These are phyloP conservation scores for Chaetomium tenue DNA, from an alignment of 495 filamentous ascomycete genomes.

Conservation along the genomic window DNA sequence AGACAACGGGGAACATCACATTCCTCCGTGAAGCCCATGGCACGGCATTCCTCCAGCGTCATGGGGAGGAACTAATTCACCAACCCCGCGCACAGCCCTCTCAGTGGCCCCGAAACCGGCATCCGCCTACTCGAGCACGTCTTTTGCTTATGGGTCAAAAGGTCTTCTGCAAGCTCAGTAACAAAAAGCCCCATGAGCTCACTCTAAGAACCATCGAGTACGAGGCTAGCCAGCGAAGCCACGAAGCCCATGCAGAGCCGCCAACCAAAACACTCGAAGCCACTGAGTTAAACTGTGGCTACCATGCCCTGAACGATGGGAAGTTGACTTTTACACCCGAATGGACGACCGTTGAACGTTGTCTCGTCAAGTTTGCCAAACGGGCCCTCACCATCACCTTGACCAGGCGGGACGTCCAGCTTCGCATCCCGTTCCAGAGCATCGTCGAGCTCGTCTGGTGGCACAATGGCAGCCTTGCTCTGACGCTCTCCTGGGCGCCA, in stretches of 20 bases:
- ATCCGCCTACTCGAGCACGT: conserved; percentile 27
- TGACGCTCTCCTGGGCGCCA: conserved; percentile 36
- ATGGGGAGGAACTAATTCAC: conserved; percentile 19
- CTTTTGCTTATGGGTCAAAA: conserved; percentile 40
- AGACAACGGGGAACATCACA: conserved; percentile 33
- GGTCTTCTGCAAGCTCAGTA: conserved; percentile 47
- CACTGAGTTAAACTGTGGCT: conserved; percentile 47
- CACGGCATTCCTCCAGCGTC: conserved; percentile 36
- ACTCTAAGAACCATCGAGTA: conserved; percentile 44
- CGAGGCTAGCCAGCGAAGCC: conserved; percentile 19
- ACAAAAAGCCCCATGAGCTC: conserved; percentile 37
- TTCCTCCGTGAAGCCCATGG: conserved; percentile 43
- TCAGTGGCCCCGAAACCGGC: background rate
- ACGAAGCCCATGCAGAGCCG: conserved; percentile 17
- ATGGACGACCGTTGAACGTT: conserved; percentile 36
- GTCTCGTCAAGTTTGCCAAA: conserved; percentile 47
- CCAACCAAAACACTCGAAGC: conserved; percentile 33
- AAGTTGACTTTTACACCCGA: conserved; percentile 49
- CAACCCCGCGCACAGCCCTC: background rate
- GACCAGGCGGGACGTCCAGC: conserved; percentile 17
- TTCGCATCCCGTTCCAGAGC: conserved; percentile 43
- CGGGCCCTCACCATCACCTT: conserved; percentile 39
- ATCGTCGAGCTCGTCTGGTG: conserved; percentile 41
- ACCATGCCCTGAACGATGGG: conserved; percentile 44
- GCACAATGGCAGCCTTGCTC: conserved; percentile 25